A percentile compares a stretch with the other conserved stretches of the same genome.
These are phyloP conservation scores for Fraxinus cuspidata DNA, from an alignment of 257 asterid genomes.

Conservation along the genomic window DNA sequence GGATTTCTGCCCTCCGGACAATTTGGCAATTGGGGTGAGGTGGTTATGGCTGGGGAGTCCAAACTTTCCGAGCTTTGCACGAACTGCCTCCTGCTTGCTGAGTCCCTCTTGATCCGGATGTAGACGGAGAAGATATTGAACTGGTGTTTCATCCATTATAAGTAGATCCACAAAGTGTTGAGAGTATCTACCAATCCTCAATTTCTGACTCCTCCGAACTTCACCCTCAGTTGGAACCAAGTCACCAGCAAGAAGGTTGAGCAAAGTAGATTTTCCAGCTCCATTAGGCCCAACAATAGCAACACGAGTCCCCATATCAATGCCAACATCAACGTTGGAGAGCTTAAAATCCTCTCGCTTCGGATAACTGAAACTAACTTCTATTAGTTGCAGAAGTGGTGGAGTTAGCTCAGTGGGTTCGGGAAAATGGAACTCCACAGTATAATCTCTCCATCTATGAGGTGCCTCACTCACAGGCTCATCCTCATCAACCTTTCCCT, in stretches of 20 bases:
- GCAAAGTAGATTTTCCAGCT: conserved; percentile 71
- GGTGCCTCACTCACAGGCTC: conserved; percentile 59
- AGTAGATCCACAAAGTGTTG: conserved; percentile 74
- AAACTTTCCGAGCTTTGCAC: conserved; percentile 72
- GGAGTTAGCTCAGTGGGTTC: conserved; percentile 74
- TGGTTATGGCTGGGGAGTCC: conserved; percentile 81
- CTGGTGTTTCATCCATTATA: conserved; percentile 67
- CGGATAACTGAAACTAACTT: conserved; percentile 65
- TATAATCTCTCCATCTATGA: conserved; percentile 65
- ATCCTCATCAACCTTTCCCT: conserved; percentile 60
- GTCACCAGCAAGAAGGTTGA: conserved; percentile 74
- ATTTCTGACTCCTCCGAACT: conserved; percentile 63
- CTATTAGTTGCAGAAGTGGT: conserved; percentile 65
- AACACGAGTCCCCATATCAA: conserved; percentile 80
- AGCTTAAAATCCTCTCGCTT: conserved; percentile 61
- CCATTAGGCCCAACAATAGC: conserved; percentile 81
- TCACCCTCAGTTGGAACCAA: conserved; percentile 60
- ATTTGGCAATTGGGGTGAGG: conserved; percentile 58
- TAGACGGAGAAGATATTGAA: conserved; percentile 65
- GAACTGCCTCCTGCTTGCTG: conserved; percentile 68
- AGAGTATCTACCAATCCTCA: conserved; percentile 70
- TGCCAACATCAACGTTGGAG: conserved; percentile 65
- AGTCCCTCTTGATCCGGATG: conserved; percentile 75
- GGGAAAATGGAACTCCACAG: conserved; percentile 74
- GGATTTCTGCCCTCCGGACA: conserved; percentile 72